Base-by-base conservation (phyloP, 1,139 yeast species). In the Hansenula sp. region DNA sequence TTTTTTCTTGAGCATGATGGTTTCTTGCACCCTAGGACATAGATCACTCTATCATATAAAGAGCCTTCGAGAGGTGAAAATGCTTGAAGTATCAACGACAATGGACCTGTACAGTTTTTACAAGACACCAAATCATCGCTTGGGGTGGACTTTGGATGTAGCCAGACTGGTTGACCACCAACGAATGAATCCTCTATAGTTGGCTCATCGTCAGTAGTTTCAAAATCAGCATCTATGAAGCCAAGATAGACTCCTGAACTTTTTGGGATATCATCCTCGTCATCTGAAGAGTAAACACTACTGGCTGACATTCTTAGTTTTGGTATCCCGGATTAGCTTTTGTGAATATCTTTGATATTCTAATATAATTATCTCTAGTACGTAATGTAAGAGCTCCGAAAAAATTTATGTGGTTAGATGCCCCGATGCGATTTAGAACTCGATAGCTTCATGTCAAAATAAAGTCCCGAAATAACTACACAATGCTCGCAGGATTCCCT, bases 41-140 rank as follows among this genome's bases (percentile, higher is more conserved):
- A 93, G 25, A 93, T 63, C 12, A 81, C 81, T 46, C 99, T 74
- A 56, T 90, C 97, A 59, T 90, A 88, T 41, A 76, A 66, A n/a
- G 81, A 74, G 33, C 75, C 76, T 27, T 81, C 87, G 39, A 88
- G 62, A 2, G 95, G 94, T 1, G 96, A 84, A 63, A 75, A 84
- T 2, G 93, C 84, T 62, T 93, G 98, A 2, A 83, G 66, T 33
- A 90, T 67, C 41, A 91, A 66, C 9, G 87, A 80, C 84, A 89
- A 71, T 29, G 72, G 67, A 12, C 68, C 62, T 0, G 67, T 63
- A 66, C 99, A 93, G 47, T 73, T 74, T 42, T 75, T 77, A 68
- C 99, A 93, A 17, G 66, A 65, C 4, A 81, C 55, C 28, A 77
- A 60, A 13, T 72, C 73, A 4, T 66, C 66, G 11, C 72, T 63